phyloP scores from a whole-genome alignment of 805 yeast genomes.

The Barnettozyma vustinii region DNA sequence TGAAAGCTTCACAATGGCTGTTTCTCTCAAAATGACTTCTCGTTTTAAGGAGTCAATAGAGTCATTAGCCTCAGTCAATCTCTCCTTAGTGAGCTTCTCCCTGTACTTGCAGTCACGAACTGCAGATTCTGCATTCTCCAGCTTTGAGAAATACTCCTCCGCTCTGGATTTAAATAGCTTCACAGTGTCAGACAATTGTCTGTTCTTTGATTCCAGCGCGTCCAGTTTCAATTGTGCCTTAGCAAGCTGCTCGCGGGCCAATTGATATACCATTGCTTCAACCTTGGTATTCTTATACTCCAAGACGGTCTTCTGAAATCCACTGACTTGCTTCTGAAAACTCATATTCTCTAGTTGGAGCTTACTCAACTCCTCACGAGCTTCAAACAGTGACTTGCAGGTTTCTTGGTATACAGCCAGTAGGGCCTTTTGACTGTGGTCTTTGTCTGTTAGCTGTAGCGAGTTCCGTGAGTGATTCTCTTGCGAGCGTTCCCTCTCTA shows the following conservation, averaged over 20 bases:
- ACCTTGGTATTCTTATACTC: constrained; percentile 13
- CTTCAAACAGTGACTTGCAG: constrained; percentile 37
- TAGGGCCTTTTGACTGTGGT: constrained; percentile 34
- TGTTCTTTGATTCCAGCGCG: constrained; percentile 48
- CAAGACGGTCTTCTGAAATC: constrained; percentile 26
- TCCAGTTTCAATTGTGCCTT: constrained; percentile 52
- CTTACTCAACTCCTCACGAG: constrained; percentile 37
- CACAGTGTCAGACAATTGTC: constrained; percentile 48
- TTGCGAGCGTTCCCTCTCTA: constrained; percentile 33
- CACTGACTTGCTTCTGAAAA: constrained; percentile 36
- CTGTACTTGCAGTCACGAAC: constrained; percentile 57
- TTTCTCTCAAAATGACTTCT: constrained; percentile 51
- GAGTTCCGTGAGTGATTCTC: neutral
- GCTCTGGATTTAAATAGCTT: constrained; percentile 65
- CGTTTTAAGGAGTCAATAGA: constrained; percentile 42
- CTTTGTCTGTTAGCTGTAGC: neutral
- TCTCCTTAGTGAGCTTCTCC: constrained; percentile 48
- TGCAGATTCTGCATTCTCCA: constrained; percentile 76
- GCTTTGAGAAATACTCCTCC: constrained; percentile 64
- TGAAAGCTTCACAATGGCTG: constrained; percentile 47
- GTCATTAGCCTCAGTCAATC: constrained; percentile 46
- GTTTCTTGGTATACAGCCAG: constrained; percentile 46
- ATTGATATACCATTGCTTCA: constrained; percentile 16
- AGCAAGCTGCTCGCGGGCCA: constrained; percentile 34
- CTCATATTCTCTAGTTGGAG: constrained; percentile 38